Evolutionary conservation across 2,329 filamentous ascomycete genomes (phyloP), one percentile per base, ranked within the genome.

Genomic region (Exophiala mesophila): DNA sequence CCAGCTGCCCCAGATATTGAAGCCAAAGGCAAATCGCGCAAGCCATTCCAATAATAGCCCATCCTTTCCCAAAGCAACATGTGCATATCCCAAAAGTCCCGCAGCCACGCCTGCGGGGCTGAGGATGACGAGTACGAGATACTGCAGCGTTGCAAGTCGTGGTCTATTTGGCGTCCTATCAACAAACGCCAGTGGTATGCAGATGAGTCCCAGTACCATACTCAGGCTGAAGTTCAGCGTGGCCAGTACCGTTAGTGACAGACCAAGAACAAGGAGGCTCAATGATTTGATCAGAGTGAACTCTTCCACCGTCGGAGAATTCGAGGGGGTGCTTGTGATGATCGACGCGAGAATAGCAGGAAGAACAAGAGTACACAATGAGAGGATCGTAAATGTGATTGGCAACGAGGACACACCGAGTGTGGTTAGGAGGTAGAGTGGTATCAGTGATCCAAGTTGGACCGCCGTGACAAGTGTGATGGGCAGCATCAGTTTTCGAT

Each of bases 141-240:
- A 68, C 2, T 69, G 48, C 47, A 68, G 64, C 19, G 44, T 9
- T 2, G 53, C 51, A n/a, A 47, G 42, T 5, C 38, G 7, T 9
- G 32, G 13, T 12, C 41, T 49, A 23, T 50, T 40, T 8, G 23
- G 50, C 18, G 62, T 57, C 23, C n/a, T 68, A 53, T 49, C 54
- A 41, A 65, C 70, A 60, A 95, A 96, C n/a, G 80, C 82, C 10
- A 97, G 71, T 0, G 90, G 90, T 3, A 78, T 71, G 31, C 86
- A 80, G 33, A 90, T 69, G 2, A 97, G 69, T 26, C 92, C 92
- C 37, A 96, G 72, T 26, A 95, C 71, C 60, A 97, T 83, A 35
- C 88, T 82, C 10, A 96, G 80, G 3, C 85, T 88, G 72, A 98
- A 98, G 67, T 98, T 98, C 38, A 98, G 77, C 0, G 90, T 98